A percentile compares a stretch with the other conserved stretches of the same genome.
These are phyloP conservation scores for Hirschioporus abietinus DNA, from an alignment of 768 basidiomycete genomes.

Conservation along the genomic window DNA sequence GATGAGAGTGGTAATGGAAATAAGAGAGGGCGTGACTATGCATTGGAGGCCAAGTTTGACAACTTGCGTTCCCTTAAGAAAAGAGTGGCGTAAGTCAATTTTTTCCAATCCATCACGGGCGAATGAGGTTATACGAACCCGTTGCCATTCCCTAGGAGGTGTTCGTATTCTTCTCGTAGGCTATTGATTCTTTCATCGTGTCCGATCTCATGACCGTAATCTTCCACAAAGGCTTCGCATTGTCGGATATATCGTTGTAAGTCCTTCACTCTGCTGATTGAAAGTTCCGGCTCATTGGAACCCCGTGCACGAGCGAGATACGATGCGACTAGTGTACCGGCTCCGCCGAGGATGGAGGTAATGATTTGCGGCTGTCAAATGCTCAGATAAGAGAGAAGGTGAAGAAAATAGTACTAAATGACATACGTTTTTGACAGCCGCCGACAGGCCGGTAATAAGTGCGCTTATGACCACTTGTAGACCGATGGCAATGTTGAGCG, in stretches of 20 bases:
- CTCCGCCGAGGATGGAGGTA: slow-evolving; percentile 46
- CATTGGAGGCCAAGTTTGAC: not conserved
- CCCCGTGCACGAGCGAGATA: slow-evolving; percentile 68
- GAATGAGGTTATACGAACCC: slow-evolving; percentile 21
- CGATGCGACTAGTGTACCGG: slow-evolving; percentile 63
- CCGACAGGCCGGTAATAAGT: slow-evolving; percentile 60
- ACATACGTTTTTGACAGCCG: slow-evolving; percentile 28
- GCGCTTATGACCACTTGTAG: slow-evolving; percentile 62
- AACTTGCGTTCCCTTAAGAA: not conserved
- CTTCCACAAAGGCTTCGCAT: slow-evolving; percentile 49
- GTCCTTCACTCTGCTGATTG: slow-evolving; percentile 48
- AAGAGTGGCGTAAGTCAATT: not conserved
- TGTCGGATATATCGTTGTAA: slow-evolving; percentile 67
- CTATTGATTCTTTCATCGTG: slow-evolving; percentile 23
- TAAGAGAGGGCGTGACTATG: not conserved
- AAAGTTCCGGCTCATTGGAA: slow-evolving; percentile 66
- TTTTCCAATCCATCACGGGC: not conserved
- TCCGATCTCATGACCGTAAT: slow-evolving; percentile 40
- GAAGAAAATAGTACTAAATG: slow-evolving; percentile 21
- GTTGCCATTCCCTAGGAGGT: slow-evolving; percentile 38
- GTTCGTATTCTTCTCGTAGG: slow-evolving; percentile 40
- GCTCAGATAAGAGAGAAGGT: slow-evolving; percentile 34
- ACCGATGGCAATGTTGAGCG: slow-evolving; percentile 47
- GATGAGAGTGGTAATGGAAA: not conserved
- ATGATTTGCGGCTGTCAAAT: slow-evolving; percentile 18